phyloP scores from a whole-genome alignment of 2,329 filamentous ascomycete species.

The Claviceps spartinae region DNA sequence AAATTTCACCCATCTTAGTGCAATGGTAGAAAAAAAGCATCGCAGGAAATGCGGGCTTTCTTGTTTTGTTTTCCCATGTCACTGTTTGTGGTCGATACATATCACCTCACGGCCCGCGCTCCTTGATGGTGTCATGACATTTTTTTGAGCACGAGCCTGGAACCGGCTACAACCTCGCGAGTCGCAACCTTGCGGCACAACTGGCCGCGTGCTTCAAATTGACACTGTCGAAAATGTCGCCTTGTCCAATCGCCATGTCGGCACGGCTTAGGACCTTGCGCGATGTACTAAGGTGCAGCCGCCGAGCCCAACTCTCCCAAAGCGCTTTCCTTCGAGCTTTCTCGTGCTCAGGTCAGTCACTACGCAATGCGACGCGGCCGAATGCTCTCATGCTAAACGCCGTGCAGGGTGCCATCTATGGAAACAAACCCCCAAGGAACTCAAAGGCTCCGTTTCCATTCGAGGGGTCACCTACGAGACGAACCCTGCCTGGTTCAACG shows the following conservation, averaged over 20 bases:
- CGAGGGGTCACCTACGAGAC: slow-evolving; percentile 50
- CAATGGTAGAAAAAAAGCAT: too few relatives aligned
- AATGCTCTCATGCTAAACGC: not conserved
- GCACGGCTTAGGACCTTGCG: slow-evolving; percentile 13
- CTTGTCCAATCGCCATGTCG: slow-evolving; percentile 10
- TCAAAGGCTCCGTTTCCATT: slow-evolving; percentile 22
- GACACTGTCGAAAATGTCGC: not conserved
- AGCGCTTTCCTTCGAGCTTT: not conserved
- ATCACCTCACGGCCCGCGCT: too few relatives aligned
- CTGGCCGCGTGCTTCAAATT: not conserved
- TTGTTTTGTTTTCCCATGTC: too few relatives aligned
- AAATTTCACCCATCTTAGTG: too few relatives aligned
- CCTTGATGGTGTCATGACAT: too few relatives aligned
- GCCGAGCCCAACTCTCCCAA: slow-evolving; percentile 9
- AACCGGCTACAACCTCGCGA: too few relatives aligned
- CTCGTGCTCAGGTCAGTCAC: slow-evolving; percentile 5
- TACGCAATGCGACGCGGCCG: not conserved
- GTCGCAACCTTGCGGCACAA: not conserved
- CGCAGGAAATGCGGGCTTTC: too few relatives aligned
- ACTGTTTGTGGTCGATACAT: too few relatives aligned
- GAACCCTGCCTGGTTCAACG: slow-evolving; percentile 73
- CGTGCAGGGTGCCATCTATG: not conserved
- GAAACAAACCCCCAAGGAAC: not conserved
- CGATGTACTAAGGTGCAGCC: slow-evolving; percentile 14
- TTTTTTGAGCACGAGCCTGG: too few relatives aligned